These are phyloP conservation scores for Naganishia liquefaciens DNA, from an alignment of 1,284 basidiomycete genomes.

Conservation along the genomic window DNA sequence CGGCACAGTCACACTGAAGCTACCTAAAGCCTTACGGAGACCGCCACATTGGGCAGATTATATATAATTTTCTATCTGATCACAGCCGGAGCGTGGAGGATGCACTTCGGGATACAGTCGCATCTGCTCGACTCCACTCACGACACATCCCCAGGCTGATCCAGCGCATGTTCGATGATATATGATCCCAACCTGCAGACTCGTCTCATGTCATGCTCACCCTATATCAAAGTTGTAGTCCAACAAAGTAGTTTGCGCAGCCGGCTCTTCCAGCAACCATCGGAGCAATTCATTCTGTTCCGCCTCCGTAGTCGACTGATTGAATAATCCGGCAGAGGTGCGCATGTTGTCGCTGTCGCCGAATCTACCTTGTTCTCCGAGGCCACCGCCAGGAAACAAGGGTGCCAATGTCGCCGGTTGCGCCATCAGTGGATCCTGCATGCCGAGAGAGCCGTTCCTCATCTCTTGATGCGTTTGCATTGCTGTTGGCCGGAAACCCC, in stretches of 20 bases:
- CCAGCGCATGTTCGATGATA: too few species aligned
- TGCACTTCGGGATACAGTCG: too few species aligned
- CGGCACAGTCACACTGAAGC: too few species aligned
- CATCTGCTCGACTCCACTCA: too few species aligned
- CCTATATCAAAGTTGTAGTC: slow-evolving; percentile 15
- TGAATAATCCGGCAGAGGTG: background rate
- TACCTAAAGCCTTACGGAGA: too few species aligned
- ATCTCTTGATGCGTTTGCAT: background rate
- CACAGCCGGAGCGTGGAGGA: too few species aligned
- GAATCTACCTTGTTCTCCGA: slow-evolving; percentile 4
- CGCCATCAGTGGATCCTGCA: slow-evolving; percentile 2
- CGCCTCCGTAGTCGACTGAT: slow-evolving; percentile 16
- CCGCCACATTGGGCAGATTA: too few species aligned
- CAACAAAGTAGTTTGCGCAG: slow-evolving; percentile 30
- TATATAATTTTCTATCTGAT: too few species aligned
- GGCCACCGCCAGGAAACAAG: background rate
- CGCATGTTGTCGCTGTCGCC: background rate
- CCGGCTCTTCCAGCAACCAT: slow-evolving; percentile 33
- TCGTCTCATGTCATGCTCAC: background rate
- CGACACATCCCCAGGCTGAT: too few species aligned
- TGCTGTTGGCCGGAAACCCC: too few species aligned
- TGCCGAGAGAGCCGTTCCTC: background rate
- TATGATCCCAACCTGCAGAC: too few species aligned
- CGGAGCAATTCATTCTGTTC: slow-evolving; percentile 22
- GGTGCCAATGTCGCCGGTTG: background rate